A percentile compares a stretch with the other conserved stretches of the same genome.
These are phyloP conservation scores for Rhamnella rubrinervis DNA, from an alignment of 331 rosid species.

Conservation along the genomic window DNA sequence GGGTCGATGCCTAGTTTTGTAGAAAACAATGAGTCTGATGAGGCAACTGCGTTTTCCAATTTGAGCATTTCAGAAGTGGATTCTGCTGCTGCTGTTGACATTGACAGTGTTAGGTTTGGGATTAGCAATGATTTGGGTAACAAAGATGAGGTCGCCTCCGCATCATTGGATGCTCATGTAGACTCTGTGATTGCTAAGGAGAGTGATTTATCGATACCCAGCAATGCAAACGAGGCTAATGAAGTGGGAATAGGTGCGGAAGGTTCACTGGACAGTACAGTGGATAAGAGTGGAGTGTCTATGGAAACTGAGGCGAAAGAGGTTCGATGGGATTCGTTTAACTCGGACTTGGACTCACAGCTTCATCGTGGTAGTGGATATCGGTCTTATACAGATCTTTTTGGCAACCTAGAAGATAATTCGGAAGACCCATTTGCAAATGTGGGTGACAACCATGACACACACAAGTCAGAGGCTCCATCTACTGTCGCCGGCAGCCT, in stretches of 20 bases:
- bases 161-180: slow-evolving; percentile 9
- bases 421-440: slow-evolving; percentile 27
- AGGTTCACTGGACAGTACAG: slow-evolving; percentile 9
- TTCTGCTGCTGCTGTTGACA: neutral
- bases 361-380: slow-evolving; percentile 14
- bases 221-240: neutral
- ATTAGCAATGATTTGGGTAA: slow-evolving; percentile 10
- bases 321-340: slow-evolving; percentile 37
- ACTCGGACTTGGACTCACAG: slow-evolving; percentile 13
- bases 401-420: slow-evolving; percentile 15
- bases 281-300: slow-evolving; percentile 13
- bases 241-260: slow-evolving; percentile 4
- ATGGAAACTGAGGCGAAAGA: slow-evolving; percentile 23
- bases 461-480: slow-evolving; percentile 9
- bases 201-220: neutral
- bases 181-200: slow-evolving; percentile 3
- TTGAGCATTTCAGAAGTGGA: slow-evolving; percentile 25
- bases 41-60: slow-evolving; percentile 19
- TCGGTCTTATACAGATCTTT: slow-evolving; percentile 11
- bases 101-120: slow-evolving; percentile 7
- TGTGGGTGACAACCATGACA: neutral
- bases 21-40: slow-evolving; percentile 8
- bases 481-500: slow-evolving; percentile 9
- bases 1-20: slow-evolving; percentile 1
- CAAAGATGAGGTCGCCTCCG: neutral